phyloP scores from a whole-genome alignment of 169 alveolate genomes.

The Plasmodium knowlesi region DNA sequence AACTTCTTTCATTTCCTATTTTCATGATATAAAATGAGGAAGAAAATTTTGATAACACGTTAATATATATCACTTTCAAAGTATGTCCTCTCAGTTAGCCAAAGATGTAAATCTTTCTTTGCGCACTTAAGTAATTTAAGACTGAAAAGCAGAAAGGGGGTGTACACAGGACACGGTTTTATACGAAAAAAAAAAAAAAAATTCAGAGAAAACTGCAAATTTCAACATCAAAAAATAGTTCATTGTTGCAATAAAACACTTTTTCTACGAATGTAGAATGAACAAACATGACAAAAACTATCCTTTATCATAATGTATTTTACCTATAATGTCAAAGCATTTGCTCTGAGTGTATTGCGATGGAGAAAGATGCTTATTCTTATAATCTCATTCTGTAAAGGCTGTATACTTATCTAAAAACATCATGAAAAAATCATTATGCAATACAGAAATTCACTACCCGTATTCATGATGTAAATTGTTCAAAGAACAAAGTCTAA shows the following conservation, averaged over 20 bases:
- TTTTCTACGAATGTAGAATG: not conserved
- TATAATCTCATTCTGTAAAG: not conserved
- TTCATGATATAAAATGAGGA: not conserved
- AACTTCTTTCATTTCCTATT: not conserved
- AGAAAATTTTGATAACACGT: not conserved
- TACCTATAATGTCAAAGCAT: not conserved
- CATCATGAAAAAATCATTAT: not conserved
- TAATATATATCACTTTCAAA: not conserved
- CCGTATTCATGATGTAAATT: not conserved
- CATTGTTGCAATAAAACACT: not conserved
- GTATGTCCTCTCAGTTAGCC: not conserved
- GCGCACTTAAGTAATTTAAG: not conserved
- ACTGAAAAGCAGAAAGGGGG: not conserved
- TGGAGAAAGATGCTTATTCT: not conserved
- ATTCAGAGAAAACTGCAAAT: not conserved
- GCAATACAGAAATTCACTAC: not conserved
- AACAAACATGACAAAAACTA: not conserved
- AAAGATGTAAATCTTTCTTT: not conserved
- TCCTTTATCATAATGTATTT: not conserved
- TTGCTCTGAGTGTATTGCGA: not conserved
- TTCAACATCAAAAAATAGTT: not conserved
- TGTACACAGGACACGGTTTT: not conserved
- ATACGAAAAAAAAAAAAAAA: not conserved
- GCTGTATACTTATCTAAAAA: not conserved
- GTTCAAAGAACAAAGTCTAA: not conserved